Evolutionary conservation across 345 rosid species (phyloP), one percentile per base, ranked within the genome.

Genomic region (Boechera retrofracta): DNA sequence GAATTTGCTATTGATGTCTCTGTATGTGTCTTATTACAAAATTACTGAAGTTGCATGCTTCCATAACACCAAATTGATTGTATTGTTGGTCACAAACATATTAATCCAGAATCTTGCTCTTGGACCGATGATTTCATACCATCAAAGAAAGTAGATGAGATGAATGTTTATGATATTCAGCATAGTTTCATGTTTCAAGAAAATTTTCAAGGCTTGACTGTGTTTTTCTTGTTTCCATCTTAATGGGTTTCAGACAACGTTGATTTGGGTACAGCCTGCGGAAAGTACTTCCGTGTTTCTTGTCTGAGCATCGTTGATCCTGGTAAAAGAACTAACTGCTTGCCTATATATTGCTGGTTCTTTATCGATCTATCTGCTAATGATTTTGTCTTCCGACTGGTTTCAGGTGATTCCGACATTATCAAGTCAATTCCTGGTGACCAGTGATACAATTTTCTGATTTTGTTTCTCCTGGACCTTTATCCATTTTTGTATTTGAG

Each of bases 231-330:
- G 7, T 56, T 16, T 72, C 5, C 11, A 13, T 47, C 38, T 35
- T 24, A 16, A 7, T 5, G 45, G 4, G 45, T 61, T 82, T 28
- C 87, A 86, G 90, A 87, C 64, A 91, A 91, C 31, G 91, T 87
- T 11, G 93, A 88, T 67, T 71, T 91, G 75, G 93, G 93, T 12
- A 88, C 93, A 32, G 91, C 93, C 31, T 90, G 93, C 0, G 96
- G 96, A 18, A 88, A 90, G 85, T 85, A 86, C 73, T 90, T 79
- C 82, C 87, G 96, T 11, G 93, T 88, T 6, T 88, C 90, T 29
- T 90, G 93, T 81, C 77, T 90, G 77, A 87, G 96, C 80, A 78
- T 87, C 47, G 64, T 88, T 3, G 91, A 88, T 74, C 83, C 89
- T 48, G 91, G 96, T 90, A 67, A 77, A 3, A 15, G 4, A 51